These are phyloP conservation scores for Chlorophyllum brunneum DNA, from an alignment of 768 basidiomycete genomes.

Conservation along the genomic window DNA sequence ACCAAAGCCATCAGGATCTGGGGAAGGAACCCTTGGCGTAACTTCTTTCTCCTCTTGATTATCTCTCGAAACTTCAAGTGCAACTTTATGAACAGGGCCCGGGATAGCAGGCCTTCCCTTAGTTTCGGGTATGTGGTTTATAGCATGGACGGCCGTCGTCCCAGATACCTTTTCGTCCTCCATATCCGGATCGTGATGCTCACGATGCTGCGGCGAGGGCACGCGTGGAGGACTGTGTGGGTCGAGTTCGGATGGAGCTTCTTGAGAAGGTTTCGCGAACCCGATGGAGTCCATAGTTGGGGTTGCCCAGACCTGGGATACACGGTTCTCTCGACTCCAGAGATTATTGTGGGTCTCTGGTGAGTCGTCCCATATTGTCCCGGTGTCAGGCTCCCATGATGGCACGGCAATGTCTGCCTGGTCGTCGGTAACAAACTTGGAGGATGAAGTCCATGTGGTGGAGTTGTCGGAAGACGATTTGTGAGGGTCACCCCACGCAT, in stretches of 20 bases:
- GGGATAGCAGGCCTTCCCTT: neutral
- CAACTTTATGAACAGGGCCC: neutral
- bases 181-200: neutral
- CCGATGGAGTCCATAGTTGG: constrained; percentile 9
- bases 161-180: neutral
- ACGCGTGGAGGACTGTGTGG: neutral
- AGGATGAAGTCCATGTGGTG: constrained; percentile 20
- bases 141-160: neutral
- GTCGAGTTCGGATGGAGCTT: neutral
- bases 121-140: neutral
- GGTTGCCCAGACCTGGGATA: neutral
- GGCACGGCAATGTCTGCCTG: constrained; percentile 6
- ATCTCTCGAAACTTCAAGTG: neutral
- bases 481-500: constrained; percentile 57
- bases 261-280: constrained; percentile 5
- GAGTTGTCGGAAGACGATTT: constrained; percentile 20
- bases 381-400: constrained; percentile 13
- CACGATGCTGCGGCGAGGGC: neutral
- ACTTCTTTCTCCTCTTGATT: neutral
- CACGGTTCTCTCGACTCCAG: constrained; percentile 9
- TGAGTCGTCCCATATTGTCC: constrained; percentile 10
- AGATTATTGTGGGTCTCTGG: constrained; percentile 8
- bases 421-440: constrained; percentile 10
- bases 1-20: constrained; percentile 54
- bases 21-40: constrained; percentile 15